Evolutionary conservation across 495 filamentous ascomycete genomes (phyloP).

Genomic region (Tetracladium setigerum): DNA sequence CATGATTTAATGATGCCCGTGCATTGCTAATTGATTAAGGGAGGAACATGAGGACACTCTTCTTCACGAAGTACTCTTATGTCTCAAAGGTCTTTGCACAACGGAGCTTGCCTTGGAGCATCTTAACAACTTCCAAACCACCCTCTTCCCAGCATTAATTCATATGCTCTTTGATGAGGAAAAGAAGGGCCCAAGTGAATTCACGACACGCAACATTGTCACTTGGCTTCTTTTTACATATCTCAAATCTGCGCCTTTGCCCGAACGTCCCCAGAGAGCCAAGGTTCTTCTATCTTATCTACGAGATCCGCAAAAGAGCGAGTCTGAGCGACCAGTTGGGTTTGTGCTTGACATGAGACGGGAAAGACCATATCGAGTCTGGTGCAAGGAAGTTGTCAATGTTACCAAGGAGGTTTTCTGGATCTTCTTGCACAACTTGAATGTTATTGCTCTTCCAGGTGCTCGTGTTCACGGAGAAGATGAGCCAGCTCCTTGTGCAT

Average conservation of each 20-base stretch:
- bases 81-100: constrained; percentile 91
- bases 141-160: constrained; percentile 80
- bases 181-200: constrained; percentile 94
- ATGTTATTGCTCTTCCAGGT: constrained; percentile 62
- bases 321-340: constrained; percentile 63
- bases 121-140: constrained; percentile 68
- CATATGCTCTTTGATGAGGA: constrained; percentile 92
- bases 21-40: constrained; percentile 34
- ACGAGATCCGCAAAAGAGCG: constrained; percentile 69
- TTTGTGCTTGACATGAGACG: constrained; percentile 88
- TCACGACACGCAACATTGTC: constrained; percentile 83
- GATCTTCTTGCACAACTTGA: constrained; percentile 94
- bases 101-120: constrained; percentile 75
- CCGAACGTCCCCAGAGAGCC: constrained; percentile 54
- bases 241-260: constrained; percentile 49
- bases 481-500: constrained; percentile 3
- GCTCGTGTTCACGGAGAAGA: constrained; percentile 1
- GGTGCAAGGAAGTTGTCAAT: constrained; percentile 84
- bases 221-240: constrained; percentile 81
- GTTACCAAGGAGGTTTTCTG: constrained; percentile 99
- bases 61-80: constrained; percentile 86
- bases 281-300: constrained; percentile 67
- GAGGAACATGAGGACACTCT: constrained; percentile 95
- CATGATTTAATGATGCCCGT: constrained; percentile 11
- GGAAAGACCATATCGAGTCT: constrained; percentile 81